Percentiles rank a stretch among this genome's conserved stretches.
Evolutionary conservation across 768 basidiomycete genomes (phyloP).

Genomic region (Amyloporia xantha): DNA sequence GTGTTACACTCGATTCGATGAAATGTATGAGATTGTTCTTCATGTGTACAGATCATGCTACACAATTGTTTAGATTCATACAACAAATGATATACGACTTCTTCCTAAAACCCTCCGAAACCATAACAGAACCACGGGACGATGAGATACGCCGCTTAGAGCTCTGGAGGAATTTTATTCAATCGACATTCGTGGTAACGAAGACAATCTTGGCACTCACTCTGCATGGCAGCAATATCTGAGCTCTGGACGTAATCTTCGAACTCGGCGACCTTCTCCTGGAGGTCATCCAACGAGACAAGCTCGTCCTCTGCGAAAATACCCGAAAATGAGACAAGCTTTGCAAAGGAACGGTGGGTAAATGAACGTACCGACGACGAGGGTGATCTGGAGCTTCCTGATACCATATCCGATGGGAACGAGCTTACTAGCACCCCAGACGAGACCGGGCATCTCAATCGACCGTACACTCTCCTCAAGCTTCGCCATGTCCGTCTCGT

Average conservation of each 20-base stretch:
- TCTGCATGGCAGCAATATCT: constrained; percentile 92
- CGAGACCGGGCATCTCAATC: constrained; percentile 82
- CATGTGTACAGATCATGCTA: neutral
- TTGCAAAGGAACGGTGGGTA: constrained; percentile 15
- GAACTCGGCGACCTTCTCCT: constrained; percentile 82
- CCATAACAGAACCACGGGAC: no score
- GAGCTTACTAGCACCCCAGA: constrained; percentile 93
- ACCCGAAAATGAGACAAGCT: no score
- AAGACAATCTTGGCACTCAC: no score
- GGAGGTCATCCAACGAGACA: constrained; percentile 87
- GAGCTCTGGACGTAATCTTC: constrained; percentile 89
- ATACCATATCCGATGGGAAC: constrained; percentile 93
- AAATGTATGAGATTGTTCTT: no score
- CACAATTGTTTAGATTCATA: neutral
- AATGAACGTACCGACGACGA: constrained; percentile 38
- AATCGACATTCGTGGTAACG: no score
- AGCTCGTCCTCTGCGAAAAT: constrained; percentile 79
- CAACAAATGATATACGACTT: neutral
- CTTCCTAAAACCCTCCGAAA: neutral
- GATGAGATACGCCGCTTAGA: constrained; percentile 4
- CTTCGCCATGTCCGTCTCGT: constrained; percentile 93
- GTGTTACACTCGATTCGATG: no score
- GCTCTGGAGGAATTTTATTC: constrained; percentile 10
- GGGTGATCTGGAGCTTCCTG: constrained; percentile 77
- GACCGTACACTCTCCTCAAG: constrained; percentile 82